These are phyloP conservation scores for Coriolopsis trogii DNA, from an alignment of 1,284 basidiomycete species.

Conservation along the genomic window DNA sequence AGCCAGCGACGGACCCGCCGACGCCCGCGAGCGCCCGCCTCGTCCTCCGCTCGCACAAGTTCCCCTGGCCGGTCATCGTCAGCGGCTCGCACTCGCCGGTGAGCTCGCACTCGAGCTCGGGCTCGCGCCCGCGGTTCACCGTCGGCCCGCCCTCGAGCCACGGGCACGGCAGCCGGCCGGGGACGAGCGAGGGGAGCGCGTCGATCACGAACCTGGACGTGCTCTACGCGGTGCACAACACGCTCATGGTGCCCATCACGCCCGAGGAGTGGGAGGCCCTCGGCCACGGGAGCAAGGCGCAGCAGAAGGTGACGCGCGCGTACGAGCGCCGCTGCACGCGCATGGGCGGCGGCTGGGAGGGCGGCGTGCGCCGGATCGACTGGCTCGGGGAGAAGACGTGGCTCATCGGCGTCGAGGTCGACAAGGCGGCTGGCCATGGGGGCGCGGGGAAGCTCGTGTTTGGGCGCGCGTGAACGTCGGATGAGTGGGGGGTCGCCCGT, in stretches of 20 bases:
- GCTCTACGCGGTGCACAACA: constrained; percentile 59
- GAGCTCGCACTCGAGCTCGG: constrained; percentile 30
- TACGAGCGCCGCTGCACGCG: constrained; percentile 64
- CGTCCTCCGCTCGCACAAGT: constrained; percentile 56
- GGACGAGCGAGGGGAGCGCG: constrained; percentile 31
- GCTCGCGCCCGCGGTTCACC: constrained; percentile 33
- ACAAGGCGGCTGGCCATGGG: constrained; percentile 44
- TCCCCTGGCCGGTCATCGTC: constrained; percentile 65
- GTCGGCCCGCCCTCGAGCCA: constrained; percentile 34
- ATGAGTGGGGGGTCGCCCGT: not conserved
- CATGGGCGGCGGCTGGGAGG: constrained; percentile 68
- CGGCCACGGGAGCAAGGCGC: constrained; percentile 53
- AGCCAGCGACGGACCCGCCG: constrained; percentile 67
- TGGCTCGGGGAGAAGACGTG: constrained; percentile 65
- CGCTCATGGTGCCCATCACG: constrained; percentile 58
- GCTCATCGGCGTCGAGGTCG: constrained; percentile 64
- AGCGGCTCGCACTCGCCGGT: constrained; percentile 21
- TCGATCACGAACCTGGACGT: constrained; percentile 65
- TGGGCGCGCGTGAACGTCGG: constrained; percentile 38
- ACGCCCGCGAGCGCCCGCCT: constrained; percentile 49
- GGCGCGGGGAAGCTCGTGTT: constrained; percentile 54
- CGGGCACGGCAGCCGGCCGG: constrained; percentile 16
- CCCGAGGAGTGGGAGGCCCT: constrained; percentile 66
- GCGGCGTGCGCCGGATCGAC: constrained; percentile 65
- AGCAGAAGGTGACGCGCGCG: constrained; percentile 58